Evolutionary conservation across 306 rosid species (phyloP).

Genomic region (Bauhinia variegata): DNA sequence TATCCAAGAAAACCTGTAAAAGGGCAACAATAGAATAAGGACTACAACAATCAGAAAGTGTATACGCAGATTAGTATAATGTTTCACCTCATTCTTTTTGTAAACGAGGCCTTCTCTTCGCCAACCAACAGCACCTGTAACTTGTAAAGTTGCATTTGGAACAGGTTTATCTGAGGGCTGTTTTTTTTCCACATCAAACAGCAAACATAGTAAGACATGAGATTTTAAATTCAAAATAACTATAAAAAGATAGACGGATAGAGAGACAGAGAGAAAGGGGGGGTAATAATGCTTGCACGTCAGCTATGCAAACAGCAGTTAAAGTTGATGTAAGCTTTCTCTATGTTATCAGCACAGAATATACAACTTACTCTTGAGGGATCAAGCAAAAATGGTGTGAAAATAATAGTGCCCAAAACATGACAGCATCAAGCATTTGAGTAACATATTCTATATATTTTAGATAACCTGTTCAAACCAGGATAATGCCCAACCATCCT

Average conservation of each 20-base stretch:
- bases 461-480: background rate
- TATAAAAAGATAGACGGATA: background rate
- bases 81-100: slow-evolving; percentile 81
- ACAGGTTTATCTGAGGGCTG: slow-evolving; percentile 80
- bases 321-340: background rate
- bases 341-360: background rate
- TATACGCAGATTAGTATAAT: slow-evolving; percentile 6
- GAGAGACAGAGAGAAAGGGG: background rate
- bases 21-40: slow-evolving; percentile 20
- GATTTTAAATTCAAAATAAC: background rate
- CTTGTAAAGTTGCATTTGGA: slow-evolving; percentile 95
- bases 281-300: background rate
- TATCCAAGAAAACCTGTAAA: slow-evolving; percentile 87
- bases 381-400: background rate
- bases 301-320: slow-evolving; percentile 10
- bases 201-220: slow-evolving; percentile 10
- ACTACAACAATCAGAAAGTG: slow-evolving; percentile 19
- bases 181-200: slow-evolving; percentile 24
- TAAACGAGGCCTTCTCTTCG: slow-evolving; percentile 90
- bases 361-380: background rate
- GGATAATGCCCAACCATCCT: background rate
- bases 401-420: background rate
- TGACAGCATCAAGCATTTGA: background rate
- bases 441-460: background rate
- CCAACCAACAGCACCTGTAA: slow-evolving; percentile 97